A percentile compares a stretch with the other conserved stretches of the same genome.
phyloP scores from a whole-genome alignment of 2,329 filamentous ascomycete genomes.

The Pestalotiopsis sp. region DNA sequence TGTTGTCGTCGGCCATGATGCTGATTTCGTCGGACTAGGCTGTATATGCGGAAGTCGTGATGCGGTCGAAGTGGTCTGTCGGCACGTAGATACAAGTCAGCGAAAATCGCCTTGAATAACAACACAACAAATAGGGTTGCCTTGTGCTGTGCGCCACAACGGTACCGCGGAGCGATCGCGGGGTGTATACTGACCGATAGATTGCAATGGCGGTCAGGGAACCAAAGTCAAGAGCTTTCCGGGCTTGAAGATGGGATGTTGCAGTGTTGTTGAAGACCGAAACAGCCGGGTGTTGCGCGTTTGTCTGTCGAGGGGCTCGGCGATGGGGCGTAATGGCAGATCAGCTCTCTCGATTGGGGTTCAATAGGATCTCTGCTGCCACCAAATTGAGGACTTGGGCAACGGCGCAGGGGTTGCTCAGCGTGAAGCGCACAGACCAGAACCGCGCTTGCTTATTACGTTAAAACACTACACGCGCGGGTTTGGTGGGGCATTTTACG shows the following conservation, averaged over 20 bases:
- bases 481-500: background rate
- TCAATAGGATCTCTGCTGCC: background rate
- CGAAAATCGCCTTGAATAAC: background rate
- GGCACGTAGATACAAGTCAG: background rate
- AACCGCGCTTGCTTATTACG: background rate
- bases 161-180: too few relatives aligned
- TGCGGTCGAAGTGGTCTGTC: background rate
- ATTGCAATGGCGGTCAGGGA: too few relatives aligned
- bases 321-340: background rate
- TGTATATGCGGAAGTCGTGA: background rate
- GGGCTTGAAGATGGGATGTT: too few relatives aligned
- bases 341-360: background rate
- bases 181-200: too few relatives aligned
- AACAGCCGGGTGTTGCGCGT: background rate
- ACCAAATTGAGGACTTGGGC: background rate
- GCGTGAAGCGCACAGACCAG: background rate
- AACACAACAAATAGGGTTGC: too few relatives aligned
- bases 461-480: background rate
- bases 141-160: too few relatives aligned
- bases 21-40: too few relatives aligned
- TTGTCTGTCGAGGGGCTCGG: background rate
- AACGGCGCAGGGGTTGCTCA: background rate
- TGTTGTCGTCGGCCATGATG: slow-evolving; percentile 31
- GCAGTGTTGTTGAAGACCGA: too few relatives aligned
- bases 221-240: too few relatives aligned